phyloP scores from a whole-genome alignment of 2,329 filamentous ascomycete genomes.

The Xylariaceae sp. region DNA sequence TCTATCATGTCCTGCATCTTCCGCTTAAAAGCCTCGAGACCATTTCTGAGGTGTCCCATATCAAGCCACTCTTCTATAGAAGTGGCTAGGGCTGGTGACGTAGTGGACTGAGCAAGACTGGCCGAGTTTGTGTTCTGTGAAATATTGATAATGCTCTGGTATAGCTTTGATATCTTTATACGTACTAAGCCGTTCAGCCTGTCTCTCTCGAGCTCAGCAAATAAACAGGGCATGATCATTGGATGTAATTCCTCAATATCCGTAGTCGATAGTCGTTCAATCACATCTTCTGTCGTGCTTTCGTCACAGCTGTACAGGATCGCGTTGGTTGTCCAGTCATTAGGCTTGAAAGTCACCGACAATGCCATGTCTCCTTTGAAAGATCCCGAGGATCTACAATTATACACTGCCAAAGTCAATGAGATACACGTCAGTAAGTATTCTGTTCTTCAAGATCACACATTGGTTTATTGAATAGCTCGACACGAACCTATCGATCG shows the following conservation, averaged over 20 bases:
- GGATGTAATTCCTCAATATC: conserved; percentile 16
- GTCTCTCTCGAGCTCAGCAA: conserved; percentile 21
- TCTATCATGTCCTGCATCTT: conserved; percentile 10
- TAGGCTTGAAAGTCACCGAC: conserved; percentile 18
- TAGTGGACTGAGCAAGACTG: not conserved
- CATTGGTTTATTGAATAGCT: not conserved
- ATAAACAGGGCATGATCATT: conserved; percentile 16
- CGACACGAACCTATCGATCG: conserved; percentile 6
- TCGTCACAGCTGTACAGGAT: conserved; percentile 22
- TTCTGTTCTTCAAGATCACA: not conserved
- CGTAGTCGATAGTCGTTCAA: conserved; percentile 9
- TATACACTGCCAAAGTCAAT: conserved; percentile 7
- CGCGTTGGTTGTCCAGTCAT: conserved; percentile 12
- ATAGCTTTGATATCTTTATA: conserved; percentile 9
- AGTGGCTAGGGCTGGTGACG: conserved; percentile 1
- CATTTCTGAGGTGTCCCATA: conserved; percentile 7
- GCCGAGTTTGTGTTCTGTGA: conserved; percentile 4
- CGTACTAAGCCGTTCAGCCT: conserved; percentile 9
- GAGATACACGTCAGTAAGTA: not conserved
- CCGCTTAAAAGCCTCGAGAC: conserved; percentile 6
- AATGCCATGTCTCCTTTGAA: conserved; percentile 17
- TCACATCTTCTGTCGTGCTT: conserved; percentile 8
- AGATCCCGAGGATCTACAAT: conserved; percentile 8
- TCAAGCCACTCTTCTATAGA: conserved; percentile 9
- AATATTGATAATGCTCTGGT: conserved; percentile 15